A percentile compares a stretch with the other conserved stretches of the same genome.
Conservation (phyloP, 306 rosid species). For the Vigna radiata region DNA sequence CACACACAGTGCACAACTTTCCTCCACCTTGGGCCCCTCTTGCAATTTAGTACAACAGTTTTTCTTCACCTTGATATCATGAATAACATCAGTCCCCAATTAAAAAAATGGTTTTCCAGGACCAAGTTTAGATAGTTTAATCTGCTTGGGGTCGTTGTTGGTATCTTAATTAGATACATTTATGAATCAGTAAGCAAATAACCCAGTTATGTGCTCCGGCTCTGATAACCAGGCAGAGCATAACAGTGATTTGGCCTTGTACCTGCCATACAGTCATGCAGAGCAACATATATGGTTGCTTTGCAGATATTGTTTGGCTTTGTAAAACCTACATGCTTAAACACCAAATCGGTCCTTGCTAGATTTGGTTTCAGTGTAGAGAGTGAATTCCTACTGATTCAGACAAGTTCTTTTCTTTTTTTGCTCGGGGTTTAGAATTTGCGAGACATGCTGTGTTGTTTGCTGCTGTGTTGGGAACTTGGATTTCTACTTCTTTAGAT, state of each 20-base stretch:
- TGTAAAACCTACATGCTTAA: slow-evolving; percentile 14
- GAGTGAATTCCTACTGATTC: slow-evolving; percentile 7
- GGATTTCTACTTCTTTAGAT: slow-evolving; percentile 34
- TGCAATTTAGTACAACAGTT: neutral
- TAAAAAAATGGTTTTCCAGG: neutral
- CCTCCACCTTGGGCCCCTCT: neutral
- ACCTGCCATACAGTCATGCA: neutral
- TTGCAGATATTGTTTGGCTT: slow-evolving; percentile 14
- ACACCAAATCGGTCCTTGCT: neutral
- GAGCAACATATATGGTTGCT: slow-evolving; percentile 15
- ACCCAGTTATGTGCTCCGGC: neutral
- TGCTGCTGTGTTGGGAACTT: slow-evolving; percentile 14
- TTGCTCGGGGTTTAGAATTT: neutral
- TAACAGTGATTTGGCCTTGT: neutral
- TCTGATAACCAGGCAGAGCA: neutral
- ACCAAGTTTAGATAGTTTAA: neutral
- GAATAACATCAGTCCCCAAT: neutral
- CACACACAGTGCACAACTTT: neutral
- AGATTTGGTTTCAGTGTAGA: neutral
- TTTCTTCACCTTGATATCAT: neutral
- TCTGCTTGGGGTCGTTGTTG: neutral
- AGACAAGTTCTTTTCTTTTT: neutral
- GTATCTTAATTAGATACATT: too few species aligned
- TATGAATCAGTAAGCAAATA: neutral
- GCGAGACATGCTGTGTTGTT: neutral